Base-by-base conservation (phyloP, 2,329 filamentous ascomycete genomes). In the Chalaropsis thielavioides region DNA sequence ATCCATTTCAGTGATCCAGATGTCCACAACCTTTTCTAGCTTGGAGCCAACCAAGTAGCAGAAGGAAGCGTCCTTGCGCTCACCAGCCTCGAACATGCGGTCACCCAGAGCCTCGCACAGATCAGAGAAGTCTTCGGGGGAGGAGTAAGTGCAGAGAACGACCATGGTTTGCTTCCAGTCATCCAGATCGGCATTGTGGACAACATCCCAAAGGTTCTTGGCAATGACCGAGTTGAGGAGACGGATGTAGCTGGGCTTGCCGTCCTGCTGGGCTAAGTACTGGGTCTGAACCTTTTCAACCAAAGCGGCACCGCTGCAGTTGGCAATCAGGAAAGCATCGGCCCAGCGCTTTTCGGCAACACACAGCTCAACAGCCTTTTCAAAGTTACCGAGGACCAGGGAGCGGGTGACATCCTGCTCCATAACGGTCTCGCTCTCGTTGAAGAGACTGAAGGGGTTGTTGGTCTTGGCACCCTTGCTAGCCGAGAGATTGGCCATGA, bases 141-240 rank as follows among this genome's bases (percentile, higher is more conserved):
- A 87, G 0, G 94, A 94, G 75, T 92, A 99, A 0, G 94, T 97
- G 81, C 94, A 99, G 64, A 99, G 79, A 0, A 92, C 89, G 35
- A 90, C 92, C 89, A 99, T 95, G 2, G 92, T 87, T 75, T 97
- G 94, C 76, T 95, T 97, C 95, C 94, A 99, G 75, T 94, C 89
- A 63, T 83, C 82, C 58, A 99, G 78, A 72, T 96, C 89, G 7
- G 92, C 94, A 72, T 99, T 99, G 76, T 97, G 90, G 7, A 97
- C 94, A 58, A 97, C 83, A 76, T 99, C 94, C 94, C 92, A 97
- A 1, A 99, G 81, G 72, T 99, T 96, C 80, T 97, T 97, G 68
- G 89, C 86, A 66, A 96, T 92, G 62, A 99, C 90, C 5, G 92
- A 96, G 62, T 89, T 87, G 64, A 99, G 81, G 8, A 99, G 81